A percentile compares a stretch with the other conserved stretches of the same genome.
phyloP scores from a whole-genome alignment of 306 rosid species.

The Cucurbita pepo region DNA sequence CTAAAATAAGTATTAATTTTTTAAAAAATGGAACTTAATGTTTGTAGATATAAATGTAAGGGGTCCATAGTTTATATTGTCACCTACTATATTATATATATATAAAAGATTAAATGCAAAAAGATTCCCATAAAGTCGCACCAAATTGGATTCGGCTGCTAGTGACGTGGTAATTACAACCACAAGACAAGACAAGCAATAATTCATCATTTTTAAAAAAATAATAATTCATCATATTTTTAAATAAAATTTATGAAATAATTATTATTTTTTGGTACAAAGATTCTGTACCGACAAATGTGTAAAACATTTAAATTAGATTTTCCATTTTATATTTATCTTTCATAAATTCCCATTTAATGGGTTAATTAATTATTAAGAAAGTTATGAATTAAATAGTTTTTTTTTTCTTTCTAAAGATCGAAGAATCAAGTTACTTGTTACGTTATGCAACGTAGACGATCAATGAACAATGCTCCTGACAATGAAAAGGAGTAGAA shows the following conservation, averaged over 20 bases:
- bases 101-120: background rate
- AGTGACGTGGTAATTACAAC: slow-evolving; percentile 2
- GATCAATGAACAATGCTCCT: too few relatives aligned
- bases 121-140: background rate
- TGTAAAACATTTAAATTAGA: background rate
- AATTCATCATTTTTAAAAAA: background rate
- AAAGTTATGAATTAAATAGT: too few relatives aligned
- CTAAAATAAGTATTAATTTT: too few relatives aligned
- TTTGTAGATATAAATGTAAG: too few relatives aligned
- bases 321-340: background rate
- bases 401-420: too few relatives aligned
- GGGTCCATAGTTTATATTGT: background rate
- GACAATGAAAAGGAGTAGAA: background rate
- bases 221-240: background rate
- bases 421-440: too few relatives aligned
- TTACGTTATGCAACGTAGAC: background rate
- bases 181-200: background rate
- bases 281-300: background rate
- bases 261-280: background rate
- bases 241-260: background rate
- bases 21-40: too few relatives aligned
- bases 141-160: background rate
- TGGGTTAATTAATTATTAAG: too few relatives aligned
- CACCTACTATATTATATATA: background rate
- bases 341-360: background rate